Evolutionary conservation across 768 basidiomycete genomes (phyloP).

Genomic region (Hericium coralloides): DNA sequence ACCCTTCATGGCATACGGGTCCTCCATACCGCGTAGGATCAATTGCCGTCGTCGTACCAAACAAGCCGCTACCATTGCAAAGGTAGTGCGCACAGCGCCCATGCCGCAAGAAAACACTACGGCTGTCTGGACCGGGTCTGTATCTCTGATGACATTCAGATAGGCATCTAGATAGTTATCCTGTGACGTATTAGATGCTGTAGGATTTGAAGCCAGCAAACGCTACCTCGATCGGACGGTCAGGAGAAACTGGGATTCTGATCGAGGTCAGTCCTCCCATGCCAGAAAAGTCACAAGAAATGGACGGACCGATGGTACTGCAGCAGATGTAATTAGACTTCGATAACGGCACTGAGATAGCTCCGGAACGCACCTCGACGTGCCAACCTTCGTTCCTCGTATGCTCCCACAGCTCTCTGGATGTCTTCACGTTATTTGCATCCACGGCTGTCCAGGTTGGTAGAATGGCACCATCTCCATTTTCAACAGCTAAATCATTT

Average conservation of each 20-base stretch:
- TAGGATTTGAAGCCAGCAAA: neutral
- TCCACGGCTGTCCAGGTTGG: conserved; percentile 95
- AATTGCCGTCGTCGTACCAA: conserved; percentile 72
- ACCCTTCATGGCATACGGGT: conserved; percentile 59
- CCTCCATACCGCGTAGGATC: conserved; percentile 51
- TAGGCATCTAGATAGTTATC: conserved; percentile 97
- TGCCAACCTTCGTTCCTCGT: conserved; percentile 83
- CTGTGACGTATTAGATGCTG: conserved; percentile 24
- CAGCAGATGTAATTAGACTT: conserved; percentile 6
- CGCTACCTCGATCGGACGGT: conserved; percentile 79
- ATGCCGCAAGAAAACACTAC: conserved; percentile 95
- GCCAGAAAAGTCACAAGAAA: neutral
- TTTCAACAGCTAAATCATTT: conserved; percentile 43
- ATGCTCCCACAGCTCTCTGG: conserved; percentile 74
- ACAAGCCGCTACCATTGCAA: conserved; percentile 93
- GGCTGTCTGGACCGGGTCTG: conserved; percentile 73
- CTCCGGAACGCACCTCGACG: conserved; percentile 56
- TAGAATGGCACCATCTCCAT: conserved; percentile 72
- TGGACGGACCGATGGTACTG: conserved; percentile 65
- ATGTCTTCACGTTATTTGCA: conserved; percentile 72
- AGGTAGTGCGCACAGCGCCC: conserved; percentile 94
- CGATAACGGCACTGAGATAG: conserved; percentile 1
- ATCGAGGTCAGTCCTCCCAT: neutral
- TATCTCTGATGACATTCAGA: conserved; percentile 64
- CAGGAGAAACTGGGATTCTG: conserved; percentile 92